Base-by-base conservation (phyloP, 2,329 filamentous ascomycete genomes). In the Scedosporium boydii region DNA sequence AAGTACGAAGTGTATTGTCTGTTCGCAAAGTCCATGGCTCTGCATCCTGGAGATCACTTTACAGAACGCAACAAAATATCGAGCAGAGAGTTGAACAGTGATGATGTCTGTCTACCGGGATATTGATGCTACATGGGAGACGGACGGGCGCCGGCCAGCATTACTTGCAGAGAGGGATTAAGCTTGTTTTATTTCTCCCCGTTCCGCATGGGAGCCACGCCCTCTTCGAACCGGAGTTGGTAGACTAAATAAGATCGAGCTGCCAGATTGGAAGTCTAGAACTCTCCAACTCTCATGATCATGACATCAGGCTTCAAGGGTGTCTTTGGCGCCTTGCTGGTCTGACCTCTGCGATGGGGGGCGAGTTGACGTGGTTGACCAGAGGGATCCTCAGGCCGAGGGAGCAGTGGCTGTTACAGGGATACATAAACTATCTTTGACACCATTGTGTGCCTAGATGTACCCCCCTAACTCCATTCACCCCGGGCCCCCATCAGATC, bases 241-340 rank as follows among this genome's bases (percentile, higher is more conserved):
- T 38, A 12, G 34, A 38, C 34, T 38, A 38, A 38, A 38, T 38
- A 12, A 38, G 34, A 38, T 14, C 34, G 10, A 38, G 10, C 34
- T 38, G 34, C 34, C 34, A 38, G 34, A 38, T 38, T 38, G 34
- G 34, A 38, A 38, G 6, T 4, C 34, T 4, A 23, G n/a, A 51
- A 51, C 46, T 51, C 46, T 18, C 10, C 21, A 41, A 6, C 34
- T 38, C n/a, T 59, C 34, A 7, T 42, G 34, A 59, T 38, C 27
- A 59, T 59, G 57, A 59, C 57, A 59, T 59, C 57, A 59, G 38
- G 27, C 34, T 18, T 41, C 57, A 44, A 41, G 16, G 21, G 18
- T 38, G 34, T 18, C 55, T 38, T 34, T 58, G 14, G 27, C 27
- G 27, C 16, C 55, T 58, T 58, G 55, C 55, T 58, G n/a, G 23